Evolutionary conservation across 805 yeast species (phyloP).

Genomic region (Candida vaughaniae): DNA sequence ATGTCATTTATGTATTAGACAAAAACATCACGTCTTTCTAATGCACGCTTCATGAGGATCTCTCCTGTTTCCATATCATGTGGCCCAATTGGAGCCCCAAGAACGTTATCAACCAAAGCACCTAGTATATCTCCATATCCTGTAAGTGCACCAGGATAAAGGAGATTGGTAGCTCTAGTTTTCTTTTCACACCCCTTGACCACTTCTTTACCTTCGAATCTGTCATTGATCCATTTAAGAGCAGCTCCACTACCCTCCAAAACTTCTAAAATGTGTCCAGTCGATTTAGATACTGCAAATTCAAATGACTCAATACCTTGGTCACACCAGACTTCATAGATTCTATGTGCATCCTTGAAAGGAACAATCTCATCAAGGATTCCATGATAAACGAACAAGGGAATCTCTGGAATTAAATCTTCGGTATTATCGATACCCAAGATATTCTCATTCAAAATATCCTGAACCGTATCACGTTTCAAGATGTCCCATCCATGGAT

Average conservation of each 20-base stretch:
- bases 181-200: constrained; percentile 48
- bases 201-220: constrained; percentile 40
- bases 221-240: constrained; percentile 18
- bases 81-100: constrained; percentile 9
- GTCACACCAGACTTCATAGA: constrained; percentile 28
- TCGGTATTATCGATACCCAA: constrained; percentile 16
- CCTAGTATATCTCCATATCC: constrained; percentile 5
- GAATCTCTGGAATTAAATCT: constrained; percentile 20
- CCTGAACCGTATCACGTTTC: constrained; percentile 10
- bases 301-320: constrained; percentile 27
- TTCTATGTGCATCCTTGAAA: constrained; percentile 18
- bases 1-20: too few species aligned
- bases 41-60: neutral
- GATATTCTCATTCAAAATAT: constrained; percentile 20
- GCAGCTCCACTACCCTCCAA: constrained; percentile 21
- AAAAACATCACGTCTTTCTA: neutral
- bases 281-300: constrained; percentile 21
- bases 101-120: constrained; percentile 4
- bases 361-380: constrained; percentile 23
- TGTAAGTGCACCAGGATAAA: constrained; percentile 11
- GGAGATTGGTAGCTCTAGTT: constrained; percentile 28
- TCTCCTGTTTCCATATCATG: neutral
- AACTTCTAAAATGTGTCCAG: constrained; percentile 26
- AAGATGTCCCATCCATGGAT: constrained; percentile 15
- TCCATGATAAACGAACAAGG: constrained; percentile 25